Conservation (phyloP, 345 rosid genomes). For the Sisymbrium irio region DNA sequence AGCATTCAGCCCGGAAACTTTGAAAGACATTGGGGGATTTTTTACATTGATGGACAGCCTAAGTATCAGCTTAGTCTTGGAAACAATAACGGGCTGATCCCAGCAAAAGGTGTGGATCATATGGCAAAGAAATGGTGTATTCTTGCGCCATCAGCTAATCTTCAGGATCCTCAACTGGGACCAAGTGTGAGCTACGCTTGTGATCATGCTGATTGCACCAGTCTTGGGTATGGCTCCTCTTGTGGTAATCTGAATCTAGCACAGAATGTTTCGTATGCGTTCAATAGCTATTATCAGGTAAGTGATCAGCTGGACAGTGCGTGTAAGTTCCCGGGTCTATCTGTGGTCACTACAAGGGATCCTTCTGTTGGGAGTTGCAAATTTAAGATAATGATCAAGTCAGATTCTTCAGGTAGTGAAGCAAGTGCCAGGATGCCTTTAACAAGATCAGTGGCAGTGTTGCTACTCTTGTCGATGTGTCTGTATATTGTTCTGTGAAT, state of each 20-base stretch:
- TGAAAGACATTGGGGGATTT: constrained; percentile 69
- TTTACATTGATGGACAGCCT: constrained; percentile 51
- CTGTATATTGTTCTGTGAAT: constrained; percentile 38
- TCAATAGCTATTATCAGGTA: constrained; percentile 61
- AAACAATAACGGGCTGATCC: constrained; percentile 34
- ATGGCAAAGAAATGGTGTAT: constrained; percentile 57
- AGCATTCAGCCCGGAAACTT: constrained; percentile 61
- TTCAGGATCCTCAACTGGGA: constrained; percentile 47
- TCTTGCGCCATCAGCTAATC: constrained; percentile 45
- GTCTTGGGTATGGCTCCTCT: constrained; percentile 58
- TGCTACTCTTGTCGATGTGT: constrained; percentile 21
- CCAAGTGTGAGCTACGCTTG: constrained; percentile 69
- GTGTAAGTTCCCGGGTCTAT: constrained; percentile 56
- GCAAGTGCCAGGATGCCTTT: constrained; percentile 5
- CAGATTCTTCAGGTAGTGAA: constrained; percentile 16
- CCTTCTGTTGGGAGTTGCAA: constrained; percentile 58
- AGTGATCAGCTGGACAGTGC: constrained; percentile 55
- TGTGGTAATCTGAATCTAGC: constrained; percentile 46
- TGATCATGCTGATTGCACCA: constrained; percentile 59
- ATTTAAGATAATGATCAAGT: constrained; percentile 54
- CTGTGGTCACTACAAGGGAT: constrained; percentile 35
- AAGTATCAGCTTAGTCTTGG: constrained; percentile 49
- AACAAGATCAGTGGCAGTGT: constrained; percentile 2
- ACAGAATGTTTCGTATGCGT: constrained; percentile 62
- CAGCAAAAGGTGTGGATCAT: constrained; percentile 48